These are phyloP conservation scores for Globisporangium iwayamae DNA, from an alignment of 352 stramenopile genomes.

Conservation along the genomic window DNA sequence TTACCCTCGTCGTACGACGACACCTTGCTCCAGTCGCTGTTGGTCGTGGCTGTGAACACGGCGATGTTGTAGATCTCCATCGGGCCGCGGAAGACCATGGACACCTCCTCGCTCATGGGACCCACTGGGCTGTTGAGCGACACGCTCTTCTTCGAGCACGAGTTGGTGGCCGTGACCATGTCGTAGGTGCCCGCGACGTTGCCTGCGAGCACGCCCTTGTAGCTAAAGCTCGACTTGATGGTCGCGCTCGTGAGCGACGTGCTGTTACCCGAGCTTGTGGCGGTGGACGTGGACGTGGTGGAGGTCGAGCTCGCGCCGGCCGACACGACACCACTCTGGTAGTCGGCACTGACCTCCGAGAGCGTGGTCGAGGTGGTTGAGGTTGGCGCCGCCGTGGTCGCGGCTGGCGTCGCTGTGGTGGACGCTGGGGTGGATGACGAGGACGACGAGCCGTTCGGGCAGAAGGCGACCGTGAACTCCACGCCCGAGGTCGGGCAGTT, in stretches of 20 bases:
- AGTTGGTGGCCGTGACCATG: conserved; percentile 33
- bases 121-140: conserved; percentile 35
- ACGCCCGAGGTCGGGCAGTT: conserved; percentile 35
- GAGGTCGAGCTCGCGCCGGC: conserved; percentile 1
- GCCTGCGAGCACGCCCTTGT: conserved; percentile 33
- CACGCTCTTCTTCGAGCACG: conserved; percentile 32
- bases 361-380: conserved; percentile 11
- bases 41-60: conserved; percentile 31
- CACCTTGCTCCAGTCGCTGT: conserved; percentile 36
- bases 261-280: conserved; percentile 9
- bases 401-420: background rate
- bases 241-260: conserved; percentile 33
- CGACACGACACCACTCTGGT: conserved; percentile 14
- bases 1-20: conserved; percentile 37
- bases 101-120: conserved; percentile 49
- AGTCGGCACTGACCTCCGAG: conserved; percentile 19
- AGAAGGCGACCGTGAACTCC: conserved; percentile 43
- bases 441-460: conserved; percentile 23
- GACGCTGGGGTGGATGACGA: conserved; percentile 12
- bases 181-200: conserved; percentile 40
- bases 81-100: conserved; percentile 52
- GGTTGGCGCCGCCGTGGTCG: conserved; percentile 7
- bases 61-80: conserved; percentile 64
- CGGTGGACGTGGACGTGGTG: background rate
- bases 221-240: conserved; percentile 50